Evolutionary conservation across 371 early-diverging fungal species (phyloP).

Genomic region (Syncephalastrum racemosum): DNA sequence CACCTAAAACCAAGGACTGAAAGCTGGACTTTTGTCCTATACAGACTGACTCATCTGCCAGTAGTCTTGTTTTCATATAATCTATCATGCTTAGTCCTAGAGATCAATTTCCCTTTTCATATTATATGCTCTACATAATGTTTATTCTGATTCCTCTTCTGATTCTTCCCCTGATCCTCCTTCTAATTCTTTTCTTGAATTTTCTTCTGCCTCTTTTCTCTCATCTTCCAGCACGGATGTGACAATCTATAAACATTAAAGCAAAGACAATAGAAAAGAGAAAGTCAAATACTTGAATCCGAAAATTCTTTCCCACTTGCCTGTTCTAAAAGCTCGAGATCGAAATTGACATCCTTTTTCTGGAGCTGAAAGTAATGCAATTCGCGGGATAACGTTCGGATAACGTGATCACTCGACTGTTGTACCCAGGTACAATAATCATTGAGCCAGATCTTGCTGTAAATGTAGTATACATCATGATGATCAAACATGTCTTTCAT

Average conservation of each 20-base stretch:
- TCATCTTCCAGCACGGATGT: no score
- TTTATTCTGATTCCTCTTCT: slow-evolving; percentile 6
- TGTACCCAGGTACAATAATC: slow-evolving; percentile 98
- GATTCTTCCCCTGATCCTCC: slow-evolving; percentile 3
- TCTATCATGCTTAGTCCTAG: no score
- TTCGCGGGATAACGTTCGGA: slow-evolving; percentile 78
- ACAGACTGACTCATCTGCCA: no score
- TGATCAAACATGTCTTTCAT: slow-evolving; percentile 78
- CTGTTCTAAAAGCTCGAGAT: slow-evolving; percentile 73
- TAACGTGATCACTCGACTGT: slow-evolving; percentile 64
- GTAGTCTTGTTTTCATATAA: no score
- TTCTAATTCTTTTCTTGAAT: slow-evolving; percentile 9
- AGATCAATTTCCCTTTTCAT: neutral
- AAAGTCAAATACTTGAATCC: neutral
- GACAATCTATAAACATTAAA: slow-evolving; percentile 2
- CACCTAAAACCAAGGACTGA: neutral
- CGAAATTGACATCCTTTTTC: slow-evolving; percentile 73
- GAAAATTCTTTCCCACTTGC: slow-evolving; percentile 13
- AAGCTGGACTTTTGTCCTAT: slow-evolving; percentile 14
- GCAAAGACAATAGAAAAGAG: neutral
- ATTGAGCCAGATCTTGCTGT: slow-evolving; percentile 85
- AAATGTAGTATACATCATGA: slow-evolving; percentile 85
- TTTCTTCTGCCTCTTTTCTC: slow-evolving; percentile 6
- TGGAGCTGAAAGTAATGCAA: slow-evolving; percentile 69
- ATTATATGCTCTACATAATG: slow-evolving; percentile 7